phyloP scores from a whole-genome alignment of 2,329 filamentous ascomycete species.

The Drechslerella dactyloides region DNA sequence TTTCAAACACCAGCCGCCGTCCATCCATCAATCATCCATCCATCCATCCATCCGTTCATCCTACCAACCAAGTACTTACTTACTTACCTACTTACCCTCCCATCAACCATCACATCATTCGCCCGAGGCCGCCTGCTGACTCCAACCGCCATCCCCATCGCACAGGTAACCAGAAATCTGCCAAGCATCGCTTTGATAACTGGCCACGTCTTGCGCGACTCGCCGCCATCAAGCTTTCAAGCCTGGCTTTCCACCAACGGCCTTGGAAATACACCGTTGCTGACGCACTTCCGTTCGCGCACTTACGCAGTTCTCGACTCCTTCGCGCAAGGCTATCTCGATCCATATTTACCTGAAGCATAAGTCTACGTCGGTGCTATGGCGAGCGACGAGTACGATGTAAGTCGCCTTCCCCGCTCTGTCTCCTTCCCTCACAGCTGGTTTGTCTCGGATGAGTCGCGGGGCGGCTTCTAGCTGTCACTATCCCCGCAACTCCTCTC shows the following conservation, averaged over 20 bases:
- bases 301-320: conserved; percentile 8
- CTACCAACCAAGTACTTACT: neutral
- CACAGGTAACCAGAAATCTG: neutral
- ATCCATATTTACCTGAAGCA: conserved; percentile 3
- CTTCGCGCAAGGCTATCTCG: neutral
- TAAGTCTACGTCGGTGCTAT: conserved; percentile 64
- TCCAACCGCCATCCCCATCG: neutral
- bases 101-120: neutral
- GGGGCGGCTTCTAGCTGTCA: neutral
- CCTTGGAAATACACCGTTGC: neutral
- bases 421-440: conserved; percentile 23
- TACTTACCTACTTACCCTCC: neutral
- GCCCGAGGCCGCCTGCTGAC: neutral
- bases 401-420: conserved; percentile 64
- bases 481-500: conserved; percentile 44
- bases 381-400: conserved; percentile 99
- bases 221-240: neutral
- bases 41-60: neutral
- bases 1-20: neutral
- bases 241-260: neutral
- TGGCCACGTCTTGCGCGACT: neutral
- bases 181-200: neutral
- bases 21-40: neutral
- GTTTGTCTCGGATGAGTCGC: conserved; percentile 51
- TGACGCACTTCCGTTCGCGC: conserved; percentile 22